These are phyloP conservation scores for Aspergillus carbonarius DNA, from an alignment of 2,329 filamentous ascomycete genomes.

Conservation along the genomic window DNA sequence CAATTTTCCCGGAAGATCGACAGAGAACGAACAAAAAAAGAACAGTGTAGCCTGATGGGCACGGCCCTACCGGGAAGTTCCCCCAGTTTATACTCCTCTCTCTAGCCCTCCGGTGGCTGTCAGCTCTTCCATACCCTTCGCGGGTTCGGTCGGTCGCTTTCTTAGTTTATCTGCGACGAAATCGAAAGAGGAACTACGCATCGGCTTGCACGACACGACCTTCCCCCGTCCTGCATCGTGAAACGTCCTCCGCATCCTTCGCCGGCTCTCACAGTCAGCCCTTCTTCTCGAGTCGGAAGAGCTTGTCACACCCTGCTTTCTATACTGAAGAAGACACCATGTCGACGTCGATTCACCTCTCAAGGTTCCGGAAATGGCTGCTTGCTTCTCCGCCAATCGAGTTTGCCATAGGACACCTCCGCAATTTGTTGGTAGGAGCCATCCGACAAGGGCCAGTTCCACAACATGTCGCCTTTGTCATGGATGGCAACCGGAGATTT, in stretches of 20 bases:
- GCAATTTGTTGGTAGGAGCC: conserved; percentile 83
- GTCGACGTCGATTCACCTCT: conserved; percentile 58
- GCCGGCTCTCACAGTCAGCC: neutral
- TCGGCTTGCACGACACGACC: neutral
- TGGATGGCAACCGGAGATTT: conserved; percentile 97
- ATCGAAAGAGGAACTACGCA: neutral
- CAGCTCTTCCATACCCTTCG: neutral
- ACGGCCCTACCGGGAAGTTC: conserved; percentile 17
- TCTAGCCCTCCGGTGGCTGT: conserved; percentile 1
- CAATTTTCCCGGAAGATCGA: conserved; percentile 7
- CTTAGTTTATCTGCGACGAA: neutral
- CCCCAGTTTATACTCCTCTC: conserved; percentile 9
- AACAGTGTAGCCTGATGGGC: conserved; percentile 33
- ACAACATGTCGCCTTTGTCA: conserved; percentile 96
- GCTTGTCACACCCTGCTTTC: neutral
- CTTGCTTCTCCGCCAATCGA: conserved; percentile 86
- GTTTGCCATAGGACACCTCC: conserved; percentile 76
- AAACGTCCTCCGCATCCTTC: neutral
- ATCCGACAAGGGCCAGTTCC: conserved; percentile 88
- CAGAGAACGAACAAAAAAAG: conserved; percentile 12
- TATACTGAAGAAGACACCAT: conserved; percentile 22
- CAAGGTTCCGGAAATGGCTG: conserved; percentile 70
- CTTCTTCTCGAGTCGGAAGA: neutral
- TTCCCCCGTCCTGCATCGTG: neutral
- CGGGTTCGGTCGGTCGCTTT: neutral